These are phyloP conservation scores for Epichloe festucae DNA, from an alignment of 2,329 filamentous ascomycete genomes.

Conservation along the genomic window DNA sequence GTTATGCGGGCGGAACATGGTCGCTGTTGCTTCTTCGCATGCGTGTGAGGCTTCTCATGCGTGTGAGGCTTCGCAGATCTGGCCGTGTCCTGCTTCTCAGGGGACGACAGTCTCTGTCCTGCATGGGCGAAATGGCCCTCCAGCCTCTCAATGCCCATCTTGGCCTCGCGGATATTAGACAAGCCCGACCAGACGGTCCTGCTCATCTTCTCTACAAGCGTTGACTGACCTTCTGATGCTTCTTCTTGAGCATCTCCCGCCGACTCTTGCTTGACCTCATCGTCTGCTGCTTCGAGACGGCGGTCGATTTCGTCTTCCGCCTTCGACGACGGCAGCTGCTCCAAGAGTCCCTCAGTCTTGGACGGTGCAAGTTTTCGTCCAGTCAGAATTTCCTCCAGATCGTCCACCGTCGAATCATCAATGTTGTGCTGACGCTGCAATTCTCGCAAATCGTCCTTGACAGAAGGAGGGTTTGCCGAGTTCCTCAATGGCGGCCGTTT, in stretches of 20 bases:
- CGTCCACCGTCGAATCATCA: slow-evolving; percentile 47
- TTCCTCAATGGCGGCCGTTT: slow-evolving; percentile 36
- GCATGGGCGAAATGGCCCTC: slow-evolving; percentile 36
- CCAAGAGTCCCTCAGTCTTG: slow-evolving; percentile 13
- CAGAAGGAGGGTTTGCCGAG: slow-evolving; percentile 39
- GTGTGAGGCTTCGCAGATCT: background rate
- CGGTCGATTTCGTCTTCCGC: slow-evolving; percentile 12
- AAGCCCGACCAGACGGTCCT: slow-evolving; percentile 38
- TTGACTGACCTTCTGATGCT: slow-evolving; percentile 27
- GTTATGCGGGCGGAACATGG: slow-evolving; percentile 9
- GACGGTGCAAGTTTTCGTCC: slow-evolving; percentile 20
- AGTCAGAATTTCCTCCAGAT: slow-evolving; percentile 37
- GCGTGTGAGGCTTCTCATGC: background rate
- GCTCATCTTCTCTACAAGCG: slow-evolving; percentile 36
- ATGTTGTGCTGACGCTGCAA: slow-evolving; percentile 40
- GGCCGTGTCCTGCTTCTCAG: slow-evolving; percentile 2
- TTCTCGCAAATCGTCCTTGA: slow-evolving; percentile 41
- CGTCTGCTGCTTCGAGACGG: background rate
- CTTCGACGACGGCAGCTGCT: slow-evolving; percentile 14
- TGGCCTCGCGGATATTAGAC: slow-evolving; percentile 39
- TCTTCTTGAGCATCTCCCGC: slow-evolving; percentile 8
- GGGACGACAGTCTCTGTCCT: slow-evolving; percentile 13
- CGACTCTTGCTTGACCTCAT: slow-evolving; percentile 1
- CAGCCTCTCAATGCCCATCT: slow-evolving; percentile 44
- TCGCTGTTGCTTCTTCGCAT: background rate